Evolutionary conservation across 148 eudicot genomes (phyloP).

Genomic region (Linanthus parryae): DNA sequence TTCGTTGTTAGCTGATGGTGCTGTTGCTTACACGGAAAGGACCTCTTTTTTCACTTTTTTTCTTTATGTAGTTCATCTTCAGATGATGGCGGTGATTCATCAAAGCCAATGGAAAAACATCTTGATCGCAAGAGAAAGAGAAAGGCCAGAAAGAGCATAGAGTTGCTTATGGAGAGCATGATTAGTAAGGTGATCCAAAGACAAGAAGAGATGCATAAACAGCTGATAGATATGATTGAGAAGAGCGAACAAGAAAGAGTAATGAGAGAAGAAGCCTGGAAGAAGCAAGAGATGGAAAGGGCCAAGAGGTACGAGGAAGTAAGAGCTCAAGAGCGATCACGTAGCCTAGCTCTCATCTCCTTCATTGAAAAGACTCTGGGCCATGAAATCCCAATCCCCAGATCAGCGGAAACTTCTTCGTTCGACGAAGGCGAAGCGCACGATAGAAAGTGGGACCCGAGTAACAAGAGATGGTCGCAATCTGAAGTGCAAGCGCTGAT

Average conservation of each 20-base stretch:
- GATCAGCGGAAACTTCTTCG: neutral
- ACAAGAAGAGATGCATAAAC: slow-evolving; percentile 57
- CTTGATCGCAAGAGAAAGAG: slow-evolving; percentile 19
- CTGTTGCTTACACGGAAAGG: neutral
- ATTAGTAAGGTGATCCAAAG: slow-evolving; percentile 29
- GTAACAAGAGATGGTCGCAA: slow-evolving; percentile 40
- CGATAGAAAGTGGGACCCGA: slow-evolving; percentile 12
- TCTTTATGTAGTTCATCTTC: slow-evolving; percentile 48
- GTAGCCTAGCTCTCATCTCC: slow-evolving; percentile 41
- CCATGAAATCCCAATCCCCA: slow-evolving; percentile 18
- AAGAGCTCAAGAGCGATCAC: slow-evolving; percentile 36
- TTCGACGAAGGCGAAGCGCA: slow-evolving; percentile 6
- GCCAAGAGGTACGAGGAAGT: slow-evolving; percentile 25
- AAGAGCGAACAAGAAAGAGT: slow-evolving; percentile 36
- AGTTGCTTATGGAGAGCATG: slow-evolving; percentile 27
- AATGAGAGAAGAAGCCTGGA: slow-evolving; percentile 48
- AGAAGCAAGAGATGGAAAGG: slow-evolving; percentile 30
- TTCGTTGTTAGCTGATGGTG: neutral
- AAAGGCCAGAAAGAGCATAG: slow-evolving; percentile 20
- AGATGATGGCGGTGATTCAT: slow-evolving; percentile 24
- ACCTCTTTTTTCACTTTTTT: slow-evolving; percentile 6
- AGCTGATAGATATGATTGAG: slow-evolving; percentile 35
- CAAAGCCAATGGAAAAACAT: slow-evolving; percentile 10
- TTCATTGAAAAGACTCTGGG: slow-evolving; percentile 30
- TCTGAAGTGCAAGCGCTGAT: slow-evolving; percentile 58